These are phyloP conservation scores for Cylindrotheca fusiformis DNA, from an alignment of 108 stramenopile species.

Conservation along the genomic window DNA sequence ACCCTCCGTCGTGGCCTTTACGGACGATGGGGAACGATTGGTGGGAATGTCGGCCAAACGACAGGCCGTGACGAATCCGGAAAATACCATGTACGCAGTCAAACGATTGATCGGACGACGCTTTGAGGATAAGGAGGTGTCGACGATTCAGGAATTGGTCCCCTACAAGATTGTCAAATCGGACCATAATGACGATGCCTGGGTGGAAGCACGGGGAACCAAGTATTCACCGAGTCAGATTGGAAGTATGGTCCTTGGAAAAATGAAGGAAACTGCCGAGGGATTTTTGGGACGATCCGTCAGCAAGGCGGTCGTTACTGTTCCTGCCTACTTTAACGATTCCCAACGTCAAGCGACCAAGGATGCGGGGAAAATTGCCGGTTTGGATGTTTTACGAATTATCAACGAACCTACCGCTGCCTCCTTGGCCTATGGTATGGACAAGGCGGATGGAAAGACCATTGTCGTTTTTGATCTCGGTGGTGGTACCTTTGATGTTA, in stretches of 20 bases:
- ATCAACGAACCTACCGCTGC: conserved; percentile 99
- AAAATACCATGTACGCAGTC: conserved; percentile 98
- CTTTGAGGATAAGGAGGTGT: conserved; percentile 90
- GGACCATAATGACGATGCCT: conserved; percentile 92
- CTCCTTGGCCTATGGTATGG: conserved; percentile 98
- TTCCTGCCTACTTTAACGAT: conserved; percentile 99
- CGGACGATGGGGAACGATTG: conserved; percentile 88
- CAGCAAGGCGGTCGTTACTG: conserved; percentile 97
- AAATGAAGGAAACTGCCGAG: conserved; percentile 99
- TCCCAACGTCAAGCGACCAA: conserved; percentile 98
- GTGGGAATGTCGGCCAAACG: conserved; percentile 97
- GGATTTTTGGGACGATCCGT: conserved; percentile 95
- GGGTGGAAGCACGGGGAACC: conserved; percentile 93
- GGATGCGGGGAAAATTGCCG: conserved; percentile 98
- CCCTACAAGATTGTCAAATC: conserved; percentile 98
- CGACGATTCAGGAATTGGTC: conserved; percentile 87
- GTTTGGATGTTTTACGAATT: conserved; percentile 98
- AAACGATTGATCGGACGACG: conserved; percentile 98
- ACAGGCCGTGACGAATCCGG: conserved; percentile 99
- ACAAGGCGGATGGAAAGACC: conserved; percentile 98
- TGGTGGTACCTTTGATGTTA: conserved; percentile 99
- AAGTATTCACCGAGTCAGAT: conserved; percentile 98
- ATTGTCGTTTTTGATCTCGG: conserved; percentile 99
- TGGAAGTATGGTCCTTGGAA: conserved; percentile 97
- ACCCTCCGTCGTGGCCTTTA: conserved; percentile 95